Evolutionary conservation across 306 rosid species (phyloP), one percentile per base, ranked within the genome.

Genomic region (Gillenia trifoliata): DNA sequence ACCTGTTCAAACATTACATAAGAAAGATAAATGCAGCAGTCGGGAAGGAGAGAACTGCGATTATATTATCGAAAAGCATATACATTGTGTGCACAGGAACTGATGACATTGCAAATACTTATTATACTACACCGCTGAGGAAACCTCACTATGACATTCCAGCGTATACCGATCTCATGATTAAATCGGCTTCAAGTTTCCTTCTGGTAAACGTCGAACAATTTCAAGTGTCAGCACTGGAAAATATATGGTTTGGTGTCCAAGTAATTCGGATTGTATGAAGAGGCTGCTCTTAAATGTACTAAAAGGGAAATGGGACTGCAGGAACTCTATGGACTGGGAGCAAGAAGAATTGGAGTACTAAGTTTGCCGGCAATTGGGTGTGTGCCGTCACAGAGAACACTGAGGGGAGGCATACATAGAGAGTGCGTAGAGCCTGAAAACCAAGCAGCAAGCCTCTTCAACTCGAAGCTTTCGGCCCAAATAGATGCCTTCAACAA

Each of bases 301-400:
- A 45, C 19, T 1, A 45, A 45, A 5, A 45, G 1, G 20, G 29
- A 49, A 49, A 69, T 36, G 55, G n/a, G 3, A 41, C 38, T 47
- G 72, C 86, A 88, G 88, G 89, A 83, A 49, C 85, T 90, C n/a
- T 86, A 90, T 80, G 87, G 63, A 45, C 31, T 77, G n/a, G 96
- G 98, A 80, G 98, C 80, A 33, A 83, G 94, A 83, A 83, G 84
- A 34, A 89, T 90, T 59, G 89, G 91, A 52, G 83, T 88, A 15
- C 2, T 88, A 9, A 74, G 87, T 43, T 7, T 88, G 57, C 85
- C 88, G 17, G 47, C 77, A 29, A 71, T 89, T n/a, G 95, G 98
- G 79, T 90, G 96, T 26, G 74, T 89, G 34, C 98, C 98, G 29
- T 74, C 86, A 28, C 86, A 88, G 78, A 88, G 95, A 72, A 89